Evolutionary conservation across 768 basidiomycete genomes (phyloP).

Genomic region (Coprinellus aureogranulatus): DNA sequence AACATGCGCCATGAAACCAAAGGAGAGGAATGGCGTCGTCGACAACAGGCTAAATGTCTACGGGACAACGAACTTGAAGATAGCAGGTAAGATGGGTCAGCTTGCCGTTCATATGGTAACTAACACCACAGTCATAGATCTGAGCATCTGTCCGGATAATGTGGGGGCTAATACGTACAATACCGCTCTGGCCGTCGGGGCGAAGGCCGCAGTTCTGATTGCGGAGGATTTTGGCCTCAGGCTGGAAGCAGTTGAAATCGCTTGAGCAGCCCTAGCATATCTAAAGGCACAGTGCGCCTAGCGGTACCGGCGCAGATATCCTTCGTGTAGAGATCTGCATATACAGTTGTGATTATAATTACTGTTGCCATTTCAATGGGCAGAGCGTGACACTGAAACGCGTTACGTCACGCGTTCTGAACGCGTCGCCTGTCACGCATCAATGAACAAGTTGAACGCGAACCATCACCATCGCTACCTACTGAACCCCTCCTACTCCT

Average conservation of each 20-base stretch:
- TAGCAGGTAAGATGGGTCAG: conserved; percentile 41
- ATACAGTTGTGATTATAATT: background rate
- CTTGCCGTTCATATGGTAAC: background rate
- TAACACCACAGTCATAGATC: conserved; percentile 23
- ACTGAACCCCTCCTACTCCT: background rate
- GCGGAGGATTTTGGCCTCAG: conserved; percentile 46
- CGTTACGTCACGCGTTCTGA: conserved; percentile 4
- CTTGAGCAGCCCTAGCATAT: too few species aligned
- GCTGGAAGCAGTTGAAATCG: background rate
- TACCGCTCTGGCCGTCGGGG: conserved; percentile 48
- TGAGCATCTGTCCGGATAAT: conserved; percentile 39
- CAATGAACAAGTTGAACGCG: background rate
- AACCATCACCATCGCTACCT: background rate
- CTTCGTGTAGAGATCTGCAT: too few species aligned
- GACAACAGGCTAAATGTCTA: conserved; percentile 64
- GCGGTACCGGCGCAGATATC: too few species aligned
- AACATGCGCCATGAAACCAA: conserved; percentile 68
- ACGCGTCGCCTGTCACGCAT: background rate
- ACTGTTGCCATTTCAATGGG: background rate
- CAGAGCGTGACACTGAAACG: conserved; percentile 2
- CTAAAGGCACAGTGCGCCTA: too few species aligned
- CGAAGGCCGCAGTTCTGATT: conserved; percentile 62
- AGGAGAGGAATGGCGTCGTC: conserved; percentile 57
- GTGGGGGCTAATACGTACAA: conserved; percentile 43
- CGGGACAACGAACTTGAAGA: conserved; percentile 54